A percentile compares a stretch with the other conserved stretches of the same genome.
Evolutionary conservation across 2,329 filamentous ascomycete species (phyloP).

Genomic region (Orbilia quercus): DNA sequence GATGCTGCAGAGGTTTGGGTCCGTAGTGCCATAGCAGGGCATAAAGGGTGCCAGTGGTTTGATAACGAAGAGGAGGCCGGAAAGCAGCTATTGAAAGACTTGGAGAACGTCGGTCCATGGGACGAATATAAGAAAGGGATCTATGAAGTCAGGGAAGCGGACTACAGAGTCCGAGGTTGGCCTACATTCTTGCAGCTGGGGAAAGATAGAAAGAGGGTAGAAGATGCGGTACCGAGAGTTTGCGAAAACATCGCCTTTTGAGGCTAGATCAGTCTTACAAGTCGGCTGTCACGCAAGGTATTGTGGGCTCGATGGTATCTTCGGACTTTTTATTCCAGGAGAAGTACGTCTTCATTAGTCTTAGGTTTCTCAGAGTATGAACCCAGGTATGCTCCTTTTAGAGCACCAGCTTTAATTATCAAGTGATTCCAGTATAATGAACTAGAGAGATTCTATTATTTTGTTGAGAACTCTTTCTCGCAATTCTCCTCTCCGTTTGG

Average conservation of each 20-base stretch:
- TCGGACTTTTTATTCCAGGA: not conserved
- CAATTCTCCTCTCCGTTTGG: not conserved
- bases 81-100: slow-evolving; percentile 22
- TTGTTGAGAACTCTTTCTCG: not conserved
- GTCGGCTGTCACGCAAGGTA: not conserved
- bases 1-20: slow-evolving; percentile 30
- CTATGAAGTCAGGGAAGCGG: slow-evolving; percentile 30
- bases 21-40: slow-evolving; percentile 8
- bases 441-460: too few relatives aligned
- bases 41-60: slow-evolving; percentile 34
- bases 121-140: slow-evolving; percentile 28
- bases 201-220: slow-evolving; percentile 31
- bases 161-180: slow-evolving; percentile 42
- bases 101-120: slow-evolving; percentile 25
- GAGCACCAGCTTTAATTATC: too few relatives aligned
- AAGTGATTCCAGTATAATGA: too few relatives aligned
- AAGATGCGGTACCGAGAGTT: slow-evolving; percentile 35
- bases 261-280: not conserved
- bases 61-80: slow-evolving; percentile 6
- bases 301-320: not conserved
- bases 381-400: too few relatives aligned
- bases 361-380: too few relatives aligned
- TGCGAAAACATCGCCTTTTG: slow-evolving; percentile 33
- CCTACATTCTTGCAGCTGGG: slow-evolving; percentile 38
- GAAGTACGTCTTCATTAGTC: too few relatives aligned